phyloP scores from a whole-genome alignment of 768 basidiomycete genomes.

The Phylloporus sp. region DNA sequence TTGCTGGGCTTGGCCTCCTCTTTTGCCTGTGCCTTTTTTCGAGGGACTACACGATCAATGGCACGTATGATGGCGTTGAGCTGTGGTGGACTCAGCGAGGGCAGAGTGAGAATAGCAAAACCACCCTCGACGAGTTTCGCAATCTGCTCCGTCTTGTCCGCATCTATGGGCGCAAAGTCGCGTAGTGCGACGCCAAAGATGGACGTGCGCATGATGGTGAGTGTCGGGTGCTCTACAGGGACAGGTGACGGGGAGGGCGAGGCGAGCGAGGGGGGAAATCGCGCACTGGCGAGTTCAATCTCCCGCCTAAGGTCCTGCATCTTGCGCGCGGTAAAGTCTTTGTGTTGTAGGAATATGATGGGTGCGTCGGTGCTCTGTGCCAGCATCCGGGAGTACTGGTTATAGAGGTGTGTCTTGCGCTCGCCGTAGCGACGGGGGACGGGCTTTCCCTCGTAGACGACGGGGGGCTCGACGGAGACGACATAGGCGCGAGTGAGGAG shows the following conservation, averaged over 20 bases:
- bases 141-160: conserved; percentile 47
- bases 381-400: conserved; percentile 75
- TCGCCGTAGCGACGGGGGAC: conserved; percentile 67
- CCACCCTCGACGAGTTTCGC: conserved; percentile 55
- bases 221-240: conserved; percentile 40
- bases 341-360: conserved; percentile 75
- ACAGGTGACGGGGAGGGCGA: conserved; percentile 33
- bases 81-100: conserved; percentile 69
- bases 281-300: conserved; percentile 53
- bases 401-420: conserved; percentile 79
- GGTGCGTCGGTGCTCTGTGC: conserved; percentile 52
- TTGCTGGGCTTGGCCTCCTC: conserved; percentile 43
- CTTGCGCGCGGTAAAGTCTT: conserved; percentile 66
- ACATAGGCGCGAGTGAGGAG: conserved; percentile 44
- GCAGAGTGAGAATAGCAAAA: conserved; percentile 62
- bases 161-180: conserved; percentile 51
- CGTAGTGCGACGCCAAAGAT: conserved; percentile 78
- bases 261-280: conserved; percentile 29
- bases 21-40: conserved; percentile 48
- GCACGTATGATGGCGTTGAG: conserved; percentile 62
- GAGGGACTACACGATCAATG: conserved; percentile 64
- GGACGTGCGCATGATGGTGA: conserved; percentile 72
- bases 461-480: conserved; percentile 52
- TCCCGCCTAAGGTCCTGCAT: conserved; percentile 67
- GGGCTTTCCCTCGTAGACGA: conserved; percentile 49